A percentile compares a stretch with the other conserved stretches of the same genome.
Evolutionary conservation across 2,329 filamentous ascomycete genomes (phyloP).

Genomic region (Helotiales sp.): DNA sequence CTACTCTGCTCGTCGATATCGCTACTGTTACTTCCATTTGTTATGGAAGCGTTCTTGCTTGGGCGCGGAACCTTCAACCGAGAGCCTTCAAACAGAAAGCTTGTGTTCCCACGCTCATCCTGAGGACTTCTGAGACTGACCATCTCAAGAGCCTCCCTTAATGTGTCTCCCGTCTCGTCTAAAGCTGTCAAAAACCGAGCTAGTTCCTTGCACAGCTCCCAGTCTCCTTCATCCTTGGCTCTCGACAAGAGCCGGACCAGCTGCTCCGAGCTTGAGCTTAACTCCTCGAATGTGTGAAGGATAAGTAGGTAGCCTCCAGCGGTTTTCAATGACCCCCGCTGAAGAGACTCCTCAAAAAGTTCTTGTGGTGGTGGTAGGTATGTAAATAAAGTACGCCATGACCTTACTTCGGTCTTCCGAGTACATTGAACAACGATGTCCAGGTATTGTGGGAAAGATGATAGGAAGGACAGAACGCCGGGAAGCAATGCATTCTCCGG

Average conservation of each 20-base stretch:
- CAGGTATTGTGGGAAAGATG: conserved; percentile 82
- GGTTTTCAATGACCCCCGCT: conserved; percentile 86
- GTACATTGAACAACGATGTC: conserved; percentile 97
- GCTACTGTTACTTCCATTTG: conserved; percentile 45
- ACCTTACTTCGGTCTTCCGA: conserved; percentile 92
- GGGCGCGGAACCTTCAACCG: conserved; percentile 40
- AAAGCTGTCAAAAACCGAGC: conserved; percentile 94
- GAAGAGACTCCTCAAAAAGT: conserved; percentile 90
- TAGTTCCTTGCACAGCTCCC: conserved; percentile 94
- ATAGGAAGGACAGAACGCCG: conserved; percentile 66
- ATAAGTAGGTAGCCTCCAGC: conserved; percentile 96
- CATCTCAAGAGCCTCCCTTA: conserved; percentile 73
- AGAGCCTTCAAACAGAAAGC: conserved; percentile 48
- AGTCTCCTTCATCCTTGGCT: conserved; percentile 85
- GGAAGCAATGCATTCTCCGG: conserved; percentile 69
- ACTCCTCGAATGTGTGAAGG: conserved; percentile 79
- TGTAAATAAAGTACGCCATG: conserved; percentile 91
- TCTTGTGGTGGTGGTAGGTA: conserved; percentile 89
- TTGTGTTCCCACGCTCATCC: conserved; percentile 41
- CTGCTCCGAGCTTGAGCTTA: conserved; percentile 73
- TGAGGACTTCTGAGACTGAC: conserved; percentile 53
- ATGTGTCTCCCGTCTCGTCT: conserved; percentile 81
- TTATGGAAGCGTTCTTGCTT: conserved; percentile 18
- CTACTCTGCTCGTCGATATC: conserved; percentile 41
- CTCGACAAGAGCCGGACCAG: conserved; percentile 80